phyloP scores from a whole-genome alignment of 1,284 basidiomycete genomes.

The Leccinum fallax region DNA sequence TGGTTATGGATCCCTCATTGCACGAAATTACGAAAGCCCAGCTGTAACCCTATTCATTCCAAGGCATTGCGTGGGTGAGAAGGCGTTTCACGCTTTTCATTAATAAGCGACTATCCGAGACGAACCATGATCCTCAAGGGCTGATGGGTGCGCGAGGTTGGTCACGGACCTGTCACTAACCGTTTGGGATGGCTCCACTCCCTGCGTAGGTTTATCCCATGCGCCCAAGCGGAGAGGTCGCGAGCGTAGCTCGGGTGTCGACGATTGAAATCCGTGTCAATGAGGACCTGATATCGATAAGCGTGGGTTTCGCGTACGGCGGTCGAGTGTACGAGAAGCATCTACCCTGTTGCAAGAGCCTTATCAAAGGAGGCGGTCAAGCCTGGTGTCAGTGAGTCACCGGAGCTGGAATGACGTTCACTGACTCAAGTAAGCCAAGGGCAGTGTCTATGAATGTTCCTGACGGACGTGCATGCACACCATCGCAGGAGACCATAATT shows the following conservation, averaged over 20 bases:
- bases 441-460: conserved; percentile 12
- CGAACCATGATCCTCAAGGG: conserved; percentile 9
- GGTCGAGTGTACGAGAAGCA: background rate
- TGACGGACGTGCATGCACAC: conserved; percentile 6
- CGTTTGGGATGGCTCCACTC: background rate
- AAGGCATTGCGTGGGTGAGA: conserved; percentile 17
- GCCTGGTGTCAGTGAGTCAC: conserved; percentile 21
- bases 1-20: conserved; percentile 6
- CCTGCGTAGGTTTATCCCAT: background rate
- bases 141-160: conserved; percentile 2
- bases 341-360: conserved; percentile 2
- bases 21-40: conserved; percentile 20
- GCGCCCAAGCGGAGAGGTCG: background rate
- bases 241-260: conserved; percentile 10
- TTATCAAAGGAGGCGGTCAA: conserved; percentile 12
- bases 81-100: conserved; percentile 5
- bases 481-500: conserved; percentile 18
- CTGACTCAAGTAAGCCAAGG: conserved; percentile 1
- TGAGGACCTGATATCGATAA: conserved; percentile 4
- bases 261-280: conserved; percentile 1
- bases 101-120: conserved; percentile 10
- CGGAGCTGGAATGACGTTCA: conserved; percentile 16
- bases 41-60: conserved; percentile 11
- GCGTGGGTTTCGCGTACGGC: conserved; percentile 15
- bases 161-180: conserved; percentile 6